Evolutionary conservation across 805 yeast genomes (phyloP).

Genomic region (Tetrapisispora pingtungensis): DNA sequence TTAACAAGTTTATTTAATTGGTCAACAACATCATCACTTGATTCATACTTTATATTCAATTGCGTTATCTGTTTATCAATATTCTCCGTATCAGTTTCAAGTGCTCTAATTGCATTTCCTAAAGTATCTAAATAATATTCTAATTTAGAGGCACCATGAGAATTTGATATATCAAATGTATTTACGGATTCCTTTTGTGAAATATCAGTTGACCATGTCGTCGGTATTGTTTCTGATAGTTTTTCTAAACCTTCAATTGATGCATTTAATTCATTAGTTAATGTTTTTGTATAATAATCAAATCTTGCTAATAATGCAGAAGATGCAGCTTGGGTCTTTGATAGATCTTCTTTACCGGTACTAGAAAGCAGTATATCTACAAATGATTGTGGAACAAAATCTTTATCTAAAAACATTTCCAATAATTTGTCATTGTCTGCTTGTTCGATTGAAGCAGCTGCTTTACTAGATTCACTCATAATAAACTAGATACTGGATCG

Average conservation of each 20-base stretch:
- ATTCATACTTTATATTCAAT: conserved; percentile 13
- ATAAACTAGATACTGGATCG: background rate
- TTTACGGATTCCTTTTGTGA: conserved; percentile 7
- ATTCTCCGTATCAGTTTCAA: conserved; percentile 38
- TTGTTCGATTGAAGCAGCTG: background rate
- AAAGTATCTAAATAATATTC: conserved; percentile 58
- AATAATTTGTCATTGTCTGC: conserved; percentile 34
- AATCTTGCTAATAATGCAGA: conserved; percentile 46
- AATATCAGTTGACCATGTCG: conserved; percentile 21
- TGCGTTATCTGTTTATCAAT: conserved; percentile 24
- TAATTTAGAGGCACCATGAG: conserved; percentile 41
- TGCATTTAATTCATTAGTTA: conserved; percentile 43
- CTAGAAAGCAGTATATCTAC: conserved; percentile 51
- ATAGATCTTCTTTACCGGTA: conserved; percentile 26
- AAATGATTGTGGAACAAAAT: conserved; percentile 54
- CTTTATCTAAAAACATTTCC: conserved; percentile 58
- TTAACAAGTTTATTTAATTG: conserved; percentile 36
- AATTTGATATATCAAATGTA: conserved; percentile 10
- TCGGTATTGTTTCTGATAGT: conserved; percentile 42
- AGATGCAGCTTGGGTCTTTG: conserved; percentile 38
- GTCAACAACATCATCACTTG: conserved; percentile 13
- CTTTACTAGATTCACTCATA: background rate
- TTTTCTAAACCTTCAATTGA: conserved; percentile 40
- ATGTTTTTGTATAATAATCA: conserved; percentile 52
- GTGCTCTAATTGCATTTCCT: conserved; percentile 45